Conservation (phyloP, 148 eudicot genomes). For the Oxyria digyna region DNA sequence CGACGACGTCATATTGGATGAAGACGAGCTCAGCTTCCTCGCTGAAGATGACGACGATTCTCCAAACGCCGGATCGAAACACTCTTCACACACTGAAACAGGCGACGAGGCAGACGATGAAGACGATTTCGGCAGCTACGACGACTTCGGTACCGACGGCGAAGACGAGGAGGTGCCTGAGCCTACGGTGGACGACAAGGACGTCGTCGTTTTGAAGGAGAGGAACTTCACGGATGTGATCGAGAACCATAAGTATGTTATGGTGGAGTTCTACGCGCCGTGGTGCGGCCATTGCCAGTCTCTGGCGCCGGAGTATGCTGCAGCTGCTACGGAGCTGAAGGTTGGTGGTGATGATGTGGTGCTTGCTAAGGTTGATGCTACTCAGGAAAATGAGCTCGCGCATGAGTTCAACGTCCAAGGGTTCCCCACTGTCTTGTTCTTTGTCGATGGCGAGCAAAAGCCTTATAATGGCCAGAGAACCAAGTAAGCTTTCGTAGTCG, state of each 20-base stretch:
- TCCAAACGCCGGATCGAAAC: conserved; percentile 7
- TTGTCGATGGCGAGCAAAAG: conserved; percentile 78
- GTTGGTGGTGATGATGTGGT: conserved; percentile 35
- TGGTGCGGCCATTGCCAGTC: conserved; percentile 88
- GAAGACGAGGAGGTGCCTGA: conserved; percentile 13
- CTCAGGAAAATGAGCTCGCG: conserved; percentile 62
- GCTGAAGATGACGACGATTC: conserved; percentile 23
- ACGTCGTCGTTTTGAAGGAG: conserved; percentile 70
- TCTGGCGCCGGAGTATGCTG: conserved; percentile 89
- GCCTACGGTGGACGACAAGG: conserved; percentile 48
- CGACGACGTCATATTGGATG: conserved; percentile 27
- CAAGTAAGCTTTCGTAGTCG: conserved; percentile 25
- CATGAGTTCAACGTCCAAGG: conserved; percentile 72
- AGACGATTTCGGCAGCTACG: conserved; percentile 29
- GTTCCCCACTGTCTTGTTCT: conserved; percentile 69
- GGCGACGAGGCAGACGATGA: conserved; percentile 15
- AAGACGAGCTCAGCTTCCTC: conserved; percentile 64
- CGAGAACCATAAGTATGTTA: conserved; percentile 53
- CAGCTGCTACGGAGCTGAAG: conserved; percentile 75
- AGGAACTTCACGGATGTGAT: conserved; percentile 58
- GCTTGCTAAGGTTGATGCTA: conserved; percentile 84
- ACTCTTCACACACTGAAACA: conserved; percentile 18
- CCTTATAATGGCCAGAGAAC: conserved; percentile 58
- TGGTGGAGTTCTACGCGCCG: conserved; percentile 97
- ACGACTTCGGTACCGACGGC: conserved; percentile 17